These are phyloP conservation scores for Yamadazyma sp. DNA, from an alignment of 805 yeast species.

Conservation along the genomic window DNA sequence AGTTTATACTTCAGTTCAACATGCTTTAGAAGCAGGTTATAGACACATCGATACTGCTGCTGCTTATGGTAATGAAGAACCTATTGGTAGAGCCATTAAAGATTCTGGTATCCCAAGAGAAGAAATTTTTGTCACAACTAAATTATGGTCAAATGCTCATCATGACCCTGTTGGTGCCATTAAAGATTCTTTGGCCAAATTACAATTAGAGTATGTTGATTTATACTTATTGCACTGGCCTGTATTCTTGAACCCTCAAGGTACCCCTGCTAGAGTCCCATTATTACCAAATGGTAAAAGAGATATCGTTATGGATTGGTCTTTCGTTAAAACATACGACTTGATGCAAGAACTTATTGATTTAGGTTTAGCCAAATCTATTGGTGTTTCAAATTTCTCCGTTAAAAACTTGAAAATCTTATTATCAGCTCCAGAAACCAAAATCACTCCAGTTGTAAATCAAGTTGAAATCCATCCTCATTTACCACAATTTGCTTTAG, in stretches of 20 bases:
- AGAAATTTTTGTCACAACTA: conserved; percentile 69
- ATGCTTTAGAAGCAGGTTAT: conserved; percentile 63
- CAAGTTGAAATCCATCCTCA: conserved; percentile 70
- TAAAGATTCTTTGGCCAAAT: conserved; percentile 54
- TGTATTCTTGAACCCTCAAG: conserved; percentile 37
- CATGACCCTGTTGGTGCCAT: conserved; percentile 51
- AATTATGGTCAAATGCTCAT: conserved; percentile 59
- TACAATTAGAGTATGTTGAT: conserved; percentile 75
- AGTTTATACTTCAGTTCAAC: conserved; percentile 51
- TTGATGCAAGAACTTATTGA: conserved; percentile 55
- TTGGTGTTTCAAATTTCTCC: conserved; percentile 78
- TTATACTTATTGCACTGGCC: conserved; percentile 86
- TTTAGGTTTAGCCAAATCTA: conserved; percentile 54
- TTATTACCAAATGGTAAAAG: conserved; percentile 33
- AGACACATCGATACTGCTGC: conserved; percentile 79
- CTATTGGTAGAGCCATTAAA: conserved; percentile 53
- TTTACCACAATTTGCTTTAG: conserved; percentile 43
- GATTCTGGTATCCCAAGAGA: conserved; percentile 62
- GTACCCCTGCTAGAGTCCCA: conserved; percentile 31
- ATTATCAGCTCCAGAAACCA: conserved; percentile 46
- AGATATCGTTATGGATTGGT: conserved; percentile 29
- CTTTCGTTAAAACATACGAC: conserved; percentile 52
- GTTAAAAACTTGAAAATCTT: conserved; percentile 41
- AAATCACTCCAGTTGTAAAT: conserved; percentile 61
- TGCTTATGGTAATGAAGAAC: conserved; percentile 62